Evolutionary conservation across 495 filamentous ascomycete genomes (phyloP).

Genomic region (Hypoxylon intermedium): DNA sequence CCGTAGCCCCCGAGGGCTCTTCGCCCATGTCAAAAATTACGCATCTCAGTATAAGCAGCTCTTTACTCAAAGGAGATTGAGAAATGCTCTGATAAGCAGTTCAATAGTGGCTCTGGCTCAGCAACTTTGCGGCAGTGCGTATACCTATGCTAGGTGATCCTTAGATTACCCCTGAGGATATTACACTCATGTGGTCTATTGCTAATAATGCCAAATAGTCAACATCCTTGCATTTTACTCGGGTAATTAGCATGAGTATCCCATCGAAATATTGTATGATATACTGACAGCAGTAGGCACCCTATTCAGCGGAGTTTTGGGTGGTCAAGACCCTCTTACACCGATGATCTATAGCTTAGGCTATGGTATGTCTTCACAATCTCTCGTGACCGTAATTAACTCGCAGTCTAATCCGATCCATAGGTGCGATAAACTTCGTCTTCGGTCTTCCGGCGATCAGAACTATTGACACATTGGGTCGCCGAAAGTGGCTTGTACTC

Average conservation of each 20-base stretch:
- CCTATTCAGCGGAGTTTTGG: conserved; percentile 28
- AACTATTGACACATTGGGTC: conserved; percentile 77
- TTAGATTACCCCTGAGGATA: too few relatives aligned
- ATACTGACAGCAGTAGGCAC: conserved; percentile 11
- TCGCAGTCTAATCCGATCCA: background rate
- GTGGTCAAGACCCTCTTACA: background rate
- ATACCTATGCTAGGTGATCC: background rate
- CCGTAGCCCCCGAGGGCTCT: conserved; percentile 8
- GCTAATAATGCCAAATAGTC: conserved; percentile 33
- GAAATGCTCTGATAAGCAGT: conserved; percentile 42
- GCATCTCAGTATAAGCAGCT: conserved; percentile 35
- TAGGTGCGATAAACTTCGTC: conserved; percentile 72
- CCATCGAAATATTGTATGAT: background rate
- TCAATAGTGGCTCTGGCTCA: conserved; percentile 41
- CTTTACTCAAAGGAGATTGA: conserved; percentile 33
- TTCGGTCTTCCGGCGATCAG: conserved; percentile 75
- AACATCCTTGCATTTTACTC: conserved; percentile 46
- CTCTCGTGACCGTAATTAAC: background rate
- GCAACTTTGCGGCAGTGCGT: conserved; percentile 46
- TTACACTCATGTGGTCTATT: too few relatives aligned
- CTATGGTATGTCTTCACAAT: conserved; percentile 28
- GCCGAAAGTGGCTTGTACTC: conserved; percentile 72
- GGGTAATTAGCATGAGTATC: conserved; percentile 11
- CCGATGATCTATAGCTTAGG: conserved; percentile 38
- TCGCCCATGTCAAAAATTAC: conserved; percentile 21